These are phyloP conservation scores for Ceratocystis harringtonii DNA, from an alignment of 2,329 filamentous ascomycete species.

Conservation along the genomic window DNA sequence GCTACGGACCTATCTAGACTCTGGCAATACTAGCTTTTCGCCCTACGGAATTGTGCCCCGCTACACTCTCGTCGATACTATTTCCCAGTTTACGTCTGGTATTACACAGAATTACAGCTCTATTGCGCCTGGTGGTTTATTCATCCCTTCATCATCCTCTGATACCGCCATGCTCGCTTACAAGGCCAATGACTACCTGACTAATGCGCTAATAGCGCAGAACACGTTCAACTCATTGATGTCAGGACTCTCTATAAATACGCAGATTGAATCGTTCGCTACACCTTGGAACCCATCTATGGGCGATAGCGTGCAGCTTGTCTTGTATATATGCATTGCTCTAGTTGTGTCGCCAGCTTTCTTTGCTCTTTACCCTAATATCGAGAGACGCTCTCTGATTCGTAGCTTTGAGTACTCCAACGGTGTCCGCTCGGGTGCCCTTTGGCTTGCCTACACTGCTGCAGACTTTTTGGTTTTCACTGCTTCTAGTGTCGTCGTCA, in stretches of 20 bases:
- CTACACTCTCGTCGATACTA: slow-evolving; percentile 38
- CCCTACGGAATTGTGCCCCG: slow-evolving; percentile 10
- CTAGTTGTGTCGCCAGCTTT: slow-evolving; percentile 70
- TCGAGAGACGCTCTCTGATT: slow-evolving; percentile 64
- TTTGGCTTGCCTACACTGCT: slow-evolving; percentile 69
- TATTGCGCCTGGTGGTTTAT: slow-evolving; percentile 66
- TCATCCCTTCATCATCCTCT: slow-evolving; percentile 42
- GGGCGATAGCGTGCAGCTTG: slow-evolving; percentile 61
- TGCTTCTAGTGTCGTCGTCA: slow-evolving; percentile 30
- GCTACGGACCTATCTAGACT: slow-evolving; percentile 9
- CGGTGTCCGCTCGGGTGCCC: slow-evolving; percentile 62
- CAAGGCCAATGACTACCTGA: slow-evolving; percentile 45
- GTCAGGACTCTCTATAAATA: slow-evolving; percentile 52
- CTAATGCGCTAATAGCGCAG: slow-evolving; percentile 45
- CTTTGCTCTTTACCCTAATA: slow-evolving; percentile 77
- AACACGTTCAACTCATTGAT: slow-evolving; percentile 53
- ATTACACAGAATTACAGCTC: slow-evolving; percentile 48
- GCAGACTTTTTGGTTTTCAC: slow-evolving; percentile 72
- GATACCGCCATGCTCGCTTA: slow-evolving; percentile 48
- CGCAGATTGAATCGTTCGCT: slow-evolving; percentile 61
- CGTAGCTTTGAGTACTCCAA: slow-evolving; percentile 83
- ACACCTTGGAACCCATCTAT: slow-evolving; percentile 53
- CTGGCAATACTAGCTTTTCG: slow-evolving; percentile 10
- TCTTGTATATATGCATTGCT: slow-evolving; percentile 68
- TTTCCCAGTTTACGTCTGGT: slow-evolving; percentile 50